These are phyloP conservation scores for Lentinula aciculospora DNA, from an alignment of 768 basidiomycete species.

Conservation along the genomic window DNA sequence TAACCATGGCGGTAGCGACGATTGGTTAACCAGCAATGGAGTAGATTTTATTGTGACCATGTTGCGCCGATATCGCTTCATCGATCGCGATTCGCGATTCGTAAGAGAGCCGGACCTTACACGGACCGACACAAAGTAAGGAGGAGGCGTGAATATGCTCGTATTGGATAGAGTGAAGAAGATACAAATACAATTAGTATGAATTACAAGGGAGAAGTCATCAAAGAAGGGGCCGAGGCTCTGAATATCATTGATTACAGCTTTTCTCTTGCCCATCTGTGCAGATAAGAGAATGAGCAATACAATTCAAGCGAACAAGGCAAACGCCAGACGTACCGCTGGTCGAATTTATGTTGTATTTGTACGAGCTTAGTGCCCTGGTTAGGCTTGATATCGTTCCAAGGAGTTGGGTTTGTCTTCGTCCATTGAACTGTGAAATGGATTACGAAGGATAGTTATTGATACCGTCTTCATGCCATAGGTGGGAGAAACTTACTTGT, in stretches of 20 bases:
- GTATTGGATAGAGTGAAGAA: neutral
- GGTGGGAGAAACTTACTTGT: constrained; percentile 14
- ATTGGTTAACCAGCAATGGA: neutral
- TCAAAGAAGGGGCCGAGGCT: too few relatives aligned
- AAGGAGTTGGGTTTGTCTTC: constrained; percentile 80
- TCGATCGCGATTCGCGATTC: neutral
- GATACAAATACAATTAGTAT: neutral
- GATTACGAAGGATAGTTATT: neutral
- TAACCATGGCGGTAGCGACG: neutral
- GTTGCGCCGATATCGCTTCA: neutral
- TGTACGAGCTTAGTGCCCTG: constrained; percentile 68
- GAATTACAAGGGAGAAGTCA: neutral
- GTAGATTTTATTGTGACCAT: too few relatives aligned
- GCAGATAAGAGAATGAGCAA: constrained; percentile 9
- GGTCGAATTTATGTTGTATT: constrained; percentile 71
- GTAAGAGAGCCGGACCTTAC: neutral
- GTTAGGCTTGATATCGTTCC: constrained; percentile 73
- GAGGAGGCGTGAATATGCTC: neutral
- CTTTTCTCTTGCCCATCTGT: constrained; percentile 74
- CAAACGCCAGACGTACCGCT: constrained; percentile 44
- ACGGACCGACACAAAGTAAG: neutral
- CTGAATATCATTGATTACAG: constrained; percentile 42
- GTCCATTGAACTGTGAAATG: constrained; percentile 50
- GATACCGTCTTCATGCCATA: neutral
- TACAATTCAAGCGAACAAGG: neutral